Percentiles rank a stretch among this genome's conserved stretches.
phyloP scores from a whole-genome alignment of 2,329 filamentous ascomycete species.

The Hypoxylon sp. region DNA sequence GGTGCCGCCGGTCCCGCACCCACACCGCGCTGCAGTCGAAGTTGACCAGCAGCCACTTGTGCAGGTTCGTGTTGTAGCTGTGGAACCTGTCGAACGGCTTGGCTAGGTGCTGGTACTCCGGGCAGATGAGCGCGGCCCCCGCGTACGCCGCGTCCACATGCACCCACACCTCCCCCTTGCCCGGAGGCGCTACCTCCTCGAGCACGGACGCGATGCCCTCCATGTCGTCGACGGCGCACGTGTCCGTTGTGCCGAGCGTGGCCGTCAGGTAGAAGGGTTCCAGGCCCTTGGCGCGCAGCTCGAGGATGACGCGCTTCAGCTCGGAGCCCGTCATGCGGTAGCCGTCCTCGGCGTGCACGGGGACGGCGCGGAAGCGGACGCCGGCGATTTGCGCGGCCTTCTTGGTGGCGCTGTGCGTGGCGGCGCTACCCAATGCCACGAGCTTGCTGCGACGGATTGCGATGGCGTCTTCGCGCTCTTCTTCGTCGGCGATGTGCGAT shows the following conservation, averaged over 20 bases:
- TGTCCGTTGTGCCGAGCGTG: conserved; percentile 88
- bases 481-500: conserved; percentile 61
- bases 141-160: conserved; percentile 96
- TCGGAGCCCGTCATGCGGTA: conserved; percentile 78
- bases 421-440: conserved; percentile 84
- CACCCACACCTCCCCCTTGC: conserved; percentile 80
- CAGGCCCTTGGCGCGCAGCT: conserved; percentile 77
- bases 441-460: conserved; percentile 77
- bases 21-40: conserved; percentile 89
- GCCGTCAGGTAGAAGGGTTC: conserved; percentile 90
- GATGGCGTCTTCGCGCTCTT: conserved; percentile 78
- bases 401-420: conserved; percentile 86
- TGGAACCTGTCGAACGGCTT: conserved; percentile 77
- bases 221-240: conserved; percentile 90
- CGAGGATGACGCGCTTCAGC: conserved; percentile 73
- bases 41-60: conserved; percentile 97
- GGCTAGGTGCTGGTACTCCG: conserved; percentile 82
- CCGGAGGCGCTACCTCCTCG: conserved; percentile 51
- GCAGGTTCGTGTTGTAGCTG: conserved; percentile 95
- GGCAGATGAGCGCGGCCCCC: conserved; percentile 84
- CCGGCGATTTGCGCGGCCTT: conserved; percentile 91
- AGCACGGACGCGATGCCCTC: conserved; percentile 72
- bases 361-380: conserved; percentile 81
- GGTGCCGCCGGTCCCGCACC: conserved; percentile 79
- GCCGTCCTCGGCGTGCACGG: conserved; percentile 72